These are phyloP conservation scores for Glycine latifolia DNA, from an alignment of 306 rosid species.

Conservation along the genomic window DNA sequence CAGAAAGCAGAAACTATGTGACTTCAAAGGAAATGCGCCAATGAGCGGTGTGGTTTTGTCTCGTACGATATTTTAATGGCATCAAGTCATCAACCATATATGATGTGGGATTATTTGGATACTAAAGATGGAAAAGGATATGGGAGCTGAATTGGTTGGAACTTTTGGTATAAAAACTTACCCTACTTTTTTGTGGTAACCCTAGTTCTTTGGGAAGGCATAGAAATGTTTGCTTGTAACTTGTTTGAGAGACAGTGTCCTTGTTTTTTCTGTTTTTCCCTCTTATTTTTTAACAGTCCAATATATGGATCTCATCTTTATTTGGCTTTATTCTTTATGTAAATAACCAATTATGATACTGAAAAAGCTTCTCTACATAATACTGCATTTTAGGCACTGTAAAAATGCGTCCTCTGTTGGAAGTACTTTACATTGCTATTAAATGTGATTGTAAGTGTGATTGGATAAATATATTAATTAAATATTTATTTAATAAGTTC, in stretches of 20 bases:
- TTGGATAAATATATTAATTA: no score
- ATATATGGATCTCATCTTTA: conserved; percentile 48
- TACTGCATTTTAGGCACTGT: conserved; percentile 34
- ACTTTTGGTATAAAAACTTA: conserved; percentile 46
- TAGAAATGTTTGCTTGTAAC: conserved; percentile 65
- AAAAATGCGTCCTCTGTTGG: neutral
- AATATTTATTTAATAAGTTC: no score
- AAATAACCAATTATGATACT: conserved; percentile 53
- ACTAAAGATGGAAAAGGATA: conserved; percentile 35
- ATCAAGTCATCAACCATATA: conserved; percentile 33
- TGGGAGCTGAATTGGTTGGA: conserved; percentile 45
- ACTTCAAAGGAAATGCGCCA: conserved; percentile 62
- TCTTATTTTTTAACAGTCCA: conserved; percentile 38
- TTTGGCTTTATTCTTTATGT: conserved; percentile 68
- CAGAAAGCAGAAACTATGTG: conserved; percentile 74
- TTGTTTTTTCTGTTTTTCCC: neutral
- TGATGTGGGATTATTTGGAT: conserved; percentile 51
- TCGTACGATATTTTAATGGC: conserved; percentile 47
- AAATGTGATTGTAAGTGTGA: neutral
- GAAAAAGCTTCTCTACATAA: conserved; percentile 30
- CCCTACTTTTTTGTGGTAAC: conserved; percentile 39
- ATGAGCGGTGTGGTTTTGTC: conserved; percentile 49
- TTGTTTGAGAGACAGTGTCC: conserved; percentile 61
- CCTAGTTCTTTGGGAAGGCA: conserved; percentile 51
- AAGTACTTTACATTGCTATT: neutral